These are phyloP conservation scores for Bipolaris oryzae DNA, from an alignment of 2,329 filamentous ascomycete species.

Conservation along the genomic window DNA sequence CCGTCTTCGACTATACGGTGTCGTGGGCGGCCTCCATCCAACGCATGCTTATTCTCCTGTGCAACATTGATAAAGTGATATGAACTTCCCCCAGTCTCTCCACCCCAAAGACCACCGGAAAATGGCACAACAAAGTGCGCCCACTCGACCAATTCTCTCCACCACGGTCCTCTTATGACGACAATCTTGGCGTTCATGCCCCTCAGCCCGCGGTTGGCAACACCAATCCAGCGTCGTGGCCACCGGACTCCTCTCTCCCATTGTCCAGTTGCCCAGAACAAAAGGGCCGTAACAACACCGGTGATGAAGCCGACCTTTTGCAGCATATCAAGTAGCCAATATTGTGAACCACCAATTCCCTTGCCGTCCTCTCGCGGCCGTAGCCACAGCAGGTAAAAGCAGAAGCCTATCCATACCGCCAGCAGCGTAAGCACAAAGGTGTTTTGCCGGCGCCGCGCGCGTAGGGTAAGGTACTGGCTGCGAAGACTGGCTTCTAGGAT, in stretches of 20 bases:
- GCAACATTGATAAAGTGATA: constrained; percentile 78
- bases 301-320: constrained; percentile 93
- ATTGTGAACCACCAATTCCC: constrained; percentile 89
- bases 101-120: constrained; percentile 51
- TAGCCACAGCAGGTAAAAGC: constrained; percentile 89
- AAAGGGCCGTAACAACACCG: constrained; percentile 80
- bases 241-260: constrained; percentile 95
- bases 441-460: constrained; percentile 86
- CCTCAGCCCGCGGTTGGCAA: constrained; percentile 86
- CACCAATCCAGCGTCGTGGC: constrained; percentile 87
- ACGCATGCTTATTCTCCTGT: constrained; percentile 40
- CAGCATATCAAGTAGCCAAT: constrained; percentile 90
- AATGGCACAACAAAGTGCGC: constrained; percentile 79
- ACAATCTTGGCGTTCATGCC: constrained; percentile 97
- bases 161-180: constrained; percentile 81
- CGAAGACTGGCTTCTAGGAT: constrained; percentile 95
- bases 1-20: constrained; percentile 62
- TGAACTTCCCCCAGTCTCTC: constrained; percentile 64
- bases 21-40: constrained; percentile 32
- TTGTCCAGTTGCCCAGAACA: constrained; percentile 94
- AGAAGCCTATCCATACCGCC: constrained; percentile 78
- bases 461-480: constrained; percentile 88
- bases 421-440: constrained; percentile 88
- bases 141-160: constrained; percentile 75
- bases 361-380: constrained; percentile 94